Conservation (phyloP, 164 flowering plant species). For the Warburgia ugandensis region DNA sequence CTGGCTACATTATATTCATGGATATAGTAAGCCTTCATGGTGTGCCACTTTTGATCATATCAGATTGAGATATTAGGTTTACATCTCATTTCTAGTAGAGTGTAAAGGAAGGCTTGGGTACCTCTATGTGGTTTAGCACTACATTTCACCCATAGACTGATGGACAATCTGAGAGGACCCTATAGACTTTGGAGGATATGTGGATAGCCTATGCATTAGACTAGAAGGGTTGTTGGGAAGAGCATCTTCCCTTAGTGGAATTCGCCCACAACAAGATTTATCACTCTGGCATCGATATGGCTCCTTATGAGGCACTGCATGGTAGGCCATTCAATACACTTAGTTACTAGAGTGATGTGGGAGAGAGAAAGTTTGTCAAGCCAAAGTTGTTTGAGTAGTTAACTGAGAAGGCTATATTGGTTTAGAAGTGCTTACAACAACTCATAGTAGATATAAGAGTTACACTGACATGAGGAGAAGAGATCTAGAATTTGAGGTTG, state of each 20-base stretch:
- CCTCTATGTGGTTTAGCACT: no score
- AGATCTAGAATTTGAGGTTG: background rate
- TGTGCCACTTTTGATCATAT: no score
- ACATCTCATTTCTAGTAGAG: no score
- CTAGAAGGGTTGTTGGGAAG: no score
- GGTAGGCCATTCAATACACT: background rate
- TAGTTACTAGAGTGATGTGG: background rate
- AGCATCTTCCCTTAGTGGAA: background rate
- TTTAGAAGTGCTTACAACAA: background rate
- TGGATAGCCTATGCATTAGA: no score
- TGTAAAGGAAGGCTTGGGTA: no score
- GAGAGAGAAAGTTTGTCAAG: background rate
- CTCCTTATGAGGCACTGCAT: background rate
- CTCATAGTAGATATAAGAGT: background rate
- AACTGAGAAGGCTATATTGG: background rate
- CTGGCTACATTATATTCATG: no score
- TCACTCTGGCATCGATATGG: background rate
- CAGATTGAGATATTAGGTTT: no score
- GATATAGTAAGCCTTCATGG: no score
- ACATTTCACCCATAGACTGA: no score
- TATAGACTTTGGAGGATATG: no score
- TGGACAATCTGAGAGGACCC: no score
- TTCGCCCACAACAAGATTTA: background rate
- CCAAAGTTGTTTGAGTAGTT: background rate
- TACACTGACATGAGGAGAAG: background rate